Conservation (phyloP, 345 rosid species). For the Erysimum cheiranthoides region DNA sequence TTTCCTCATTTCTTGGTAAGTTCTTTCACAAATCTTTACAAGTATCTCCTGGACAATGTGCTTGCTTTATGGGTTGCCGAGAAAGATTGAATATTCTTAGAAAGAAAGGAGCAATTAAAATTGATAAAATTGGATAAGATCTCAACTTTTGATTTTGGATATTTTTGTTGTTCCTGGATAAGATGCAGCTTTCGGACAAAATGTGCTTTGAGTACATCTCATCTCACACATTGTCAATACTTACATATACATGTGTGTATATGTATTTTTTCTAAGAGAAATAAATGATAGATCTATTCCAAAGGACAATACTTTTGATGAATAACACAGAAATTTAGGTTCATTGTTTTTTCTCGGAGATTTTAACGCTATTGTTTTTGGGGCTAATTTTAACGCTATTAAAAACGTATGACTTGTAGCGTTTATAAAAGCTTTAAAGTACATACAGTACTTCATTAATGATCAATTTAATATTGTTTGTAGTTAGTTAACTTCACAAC, state of each 20-base stretch:
- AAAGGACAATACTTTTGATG: background rate
- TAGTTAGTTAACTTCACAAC: background rate
- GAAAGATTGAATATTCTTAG: slow-evolving; percentile 29
- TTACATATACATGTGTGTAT: background rate
- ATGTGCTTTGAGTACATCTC: slow-evolving; percentile 16
- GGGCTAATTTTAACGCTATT: slow-evolving; percentile 9
- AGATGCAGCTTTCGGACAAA: slow-evolving; percentile 27
- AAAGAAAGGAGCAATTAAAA: background rate
- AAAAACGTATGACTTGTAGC: background rate
- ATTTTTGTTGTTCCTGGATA: background rate
- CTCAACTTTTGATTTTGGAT: slow-evolving; percentile 14
- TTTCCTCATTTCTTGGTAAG: slow-evolving; percentile 90
- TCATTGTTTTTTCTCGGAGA: background rate
- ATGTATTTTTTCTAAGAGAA: background rate
- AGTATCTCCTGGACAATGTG: background rate
- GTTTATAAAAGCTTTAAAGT: background rate
- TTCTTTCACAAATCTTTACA: slow-evolving; percentile 27
- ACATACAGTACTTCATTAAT: background rate
- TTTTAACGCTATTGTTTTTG: slow-evolving; percentile 11
- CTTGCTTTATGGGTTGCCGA: background rate
- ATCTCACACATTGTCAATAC: background rate
- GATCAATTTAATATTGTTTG: background rate
- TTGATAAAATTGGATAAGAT: slow-evolving; percentile 24
- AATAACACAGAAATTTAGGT: background rate
- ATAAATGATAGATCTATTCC: background rate